phyloP scores from a whole-genome alignment of 108 stramenopile genomes.

The Seminavis robusta region DNA sequence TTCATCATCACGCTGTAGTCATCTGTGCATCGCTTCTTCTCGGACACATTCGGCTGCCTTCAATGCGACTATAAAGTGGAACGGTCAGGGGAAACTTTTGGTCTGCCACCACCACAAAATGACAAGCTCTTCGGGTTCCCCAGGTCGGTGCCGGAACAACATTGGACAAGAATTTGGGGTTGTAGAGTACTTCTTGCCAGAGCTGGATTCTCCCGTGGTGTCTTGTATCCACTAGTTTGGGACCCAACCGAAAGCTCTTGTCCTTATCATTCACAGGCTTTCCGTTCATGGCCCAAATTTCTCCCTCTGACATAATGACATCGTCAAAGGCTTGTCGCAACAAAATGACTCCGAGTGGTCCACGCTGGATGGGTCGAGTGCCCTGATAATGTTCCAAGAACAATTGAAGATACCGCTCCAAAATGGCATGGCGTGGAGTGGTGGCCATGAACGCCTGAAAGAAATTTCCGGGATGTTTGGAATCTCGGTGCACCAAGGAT shows the following conservation, averaged over 20 bases:
- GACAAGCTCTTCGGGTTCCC: conserved; percentile 70
- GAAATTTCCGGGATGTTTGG: conserved; percentile 58
- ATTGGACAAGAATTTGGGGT: conserved; percentile 24
- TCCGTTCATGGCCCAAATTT: no score
- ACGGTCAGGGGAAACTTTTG: conserved; percentile 7
- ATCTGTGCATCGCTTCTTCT: no score
- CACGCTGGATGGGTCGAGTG: conserved; percentile 1
- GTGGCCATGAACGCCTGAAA: conserved; percentile 82
- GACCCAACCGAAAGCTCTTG: no score
- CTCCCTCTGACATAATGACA: no score
- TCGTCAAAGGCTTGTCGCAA: conserved; percentile 72
- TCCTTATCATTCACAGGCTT: conserved; percentile 5
- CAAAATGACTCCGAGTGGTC: conserved; percentile 69
- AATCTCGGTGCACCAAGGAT: conserved; percentile 57
- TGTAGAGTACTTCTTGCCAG: conserved; percentile 70
- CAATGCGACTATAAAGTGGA: conserved; percentile 70
- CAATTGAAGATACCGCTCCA: conserved; percentile 63
- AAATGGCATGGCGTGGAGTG: conserved; percentile 37
- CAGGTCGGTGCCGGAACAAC: conserved; percentile 46
- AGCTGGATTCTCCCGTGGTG: conserved; percentile 18
- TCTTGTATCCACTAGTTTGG: not conserved
- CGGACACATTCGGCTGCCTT: conserved; percentile 77
- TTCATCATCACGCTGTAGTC: no score
- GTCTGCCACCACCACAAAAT: conserved; percentile 59
- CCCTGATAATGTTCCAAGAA: conserved; percentile 67